Evolutionary conservation across 176 grass and related monocot species (phyloP), one percentile per base, ranked within the genome.

Genomic region (Echinochloa phyllopogon): DNA sequence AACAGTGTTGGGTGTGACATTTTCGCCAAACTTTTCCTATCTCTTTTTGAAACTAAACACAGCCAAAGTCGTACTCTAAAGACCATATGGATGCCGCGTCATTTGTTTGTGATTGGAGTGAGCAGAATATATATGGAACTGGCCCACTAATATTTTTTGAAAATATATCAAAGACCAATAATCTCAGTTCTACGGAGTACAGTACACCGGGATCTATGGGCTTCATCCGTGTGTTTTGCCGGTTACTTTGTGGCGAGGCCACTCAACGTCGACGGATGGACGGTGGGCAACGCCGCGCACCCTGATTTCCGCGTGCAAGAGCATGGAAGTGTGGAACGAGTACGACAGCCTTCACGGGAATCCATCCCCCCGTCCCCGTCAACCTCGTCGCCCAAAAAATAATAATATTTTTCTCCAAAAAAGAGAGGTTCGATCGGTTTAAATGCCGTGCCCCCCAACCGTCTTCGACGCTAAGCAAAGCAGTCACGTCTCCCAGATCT

Each of bases 401-500:
- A 33, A 33, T 33, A n/a, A n/a, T 33, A 33, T 33, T 33, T 33
- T 33, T 33, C 29, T 33, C 29, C 11, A 15, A 62, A 29, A 62
- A 25, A 11, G 2, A 10, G 0, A 65, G 12, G 6, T 40, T 10
- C 5, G 0, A 20, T 4, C 9, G 5, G 3, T 57, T 40, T 56
- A 75, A 75, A 57, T 76, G 74, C 52, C 50, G 51, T 58, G 51
- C 36, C 11, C 6, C 53, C 20, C 17, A 41, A 38, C 72, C 72
- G 72, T 14, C 48, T 53, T 56, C 36, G 33, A 58, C 74, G 74
- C 33, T 20, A 76, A 76, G 51, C 63, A 15, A 49, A 29, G 20
- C 69, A 70, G 41, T 45, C 66, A 69, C 41, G 41, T 37, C 72
- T 37, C 20, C 55, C 75, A 60, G 38, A 74, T 75, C 83, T 60